Percentiles rank a stretch among this genome's conserved stretches.
Conservation (phyloP, 306 rosid species). For the Aeschynomene evenia region DNA sequence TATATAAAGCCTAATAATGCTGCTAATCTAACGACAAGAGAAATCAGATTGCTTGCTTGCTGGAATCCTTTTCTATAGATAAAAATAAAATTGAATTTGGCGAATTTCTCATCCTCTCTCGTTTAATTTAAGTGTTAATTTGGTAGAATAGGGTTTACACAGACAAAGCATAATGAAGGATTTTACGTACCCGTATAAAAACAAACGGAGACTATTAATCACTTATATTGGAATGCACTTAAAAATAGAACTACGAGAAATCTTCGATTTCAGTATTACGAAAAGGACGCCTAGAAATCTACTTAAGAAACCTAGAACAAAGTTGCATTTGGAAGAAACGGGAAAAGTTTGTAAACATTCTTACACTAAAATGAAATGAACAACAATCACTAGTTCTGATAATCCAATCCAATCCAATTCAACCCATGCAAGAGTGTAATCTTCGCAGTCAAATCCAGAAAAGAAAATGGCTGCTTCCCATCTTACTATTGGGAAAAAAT, state of each 20-base stretch:
- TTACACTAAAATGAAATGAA: slow-evolving; percentile 1
- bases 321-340: not conserved
- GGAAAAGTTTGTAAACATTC: not conserved
- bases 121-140: too few relatives aligned
- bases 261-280: not conserved
- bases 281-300: not conserved
- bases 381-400: not conserved
- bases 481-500: slow-evolving; percentile 37
- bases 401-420: not conserved
- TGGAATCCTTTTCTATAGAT: not conserved
- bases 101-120: too few relatives aligned
- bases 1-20: too few relatives aligned
- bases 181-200: too few relatives aligned
- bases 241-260: not conserved
- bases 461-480: slow-evolving; percentile 17
- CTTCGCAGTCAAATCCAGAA: not conserved
- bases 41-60: not conserved
- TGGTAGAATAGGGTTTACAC: too few relatives aligned
- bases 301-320: not conserved
- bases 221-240: not conserved
- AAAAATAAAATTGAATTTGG: not conserved
- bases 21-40: not conserved
- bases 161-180: too few relatives aligned
- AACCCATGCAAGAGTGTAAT: slow-evolving; percentile 4
- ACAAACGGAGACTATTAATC: too few relatives aligned